Base-by-base conservation (phyloP, 768 basidiomycete genomes). In the Russula compacta region DNA sequence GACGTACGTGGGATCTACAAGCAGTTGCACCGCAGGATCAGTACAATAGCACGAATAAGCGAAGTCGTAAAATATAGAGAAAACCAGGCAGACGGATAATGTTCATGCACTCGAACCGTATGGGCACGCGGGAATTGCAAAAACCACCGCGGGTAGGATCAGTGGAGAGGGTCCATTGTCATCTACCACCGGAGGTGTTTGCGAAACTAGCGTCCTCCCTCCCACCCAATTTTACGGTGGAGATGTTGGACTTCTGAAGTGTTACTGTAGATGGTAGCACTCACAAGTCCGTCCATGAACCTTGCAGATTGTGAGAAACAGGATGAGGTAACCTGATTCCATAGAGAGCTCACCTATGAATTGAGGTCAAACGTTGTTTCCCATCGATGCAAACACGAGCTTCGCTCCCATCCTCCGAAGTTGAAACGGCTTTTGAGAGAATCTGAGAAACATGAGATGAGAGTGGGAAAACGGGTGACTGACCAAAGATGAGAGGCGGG, bases 311-410 rank as follows among this genome's bases (percentile, higher is more conserved):
- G 40, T 36, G 59, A 24, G 35, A 35, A 53, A 51, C 17, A 17
- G 40, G 39, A 43, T 36, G 10, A 12, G 44, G 11, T 19, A 48
- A 24, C 1, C 6, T 35, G 42, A 40, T 44, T 3, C 9, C n/a
- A 12, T 33, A 38, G 3, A 21, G 6, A 2, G 1, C 83, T 15
- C 65, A 86, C 87, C 80, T 75, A 49, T 83, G 77, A 50, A 92
- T 85, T 0, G 87, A 89, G 0, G 87, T 90, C 50, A 90, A 70
- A 29, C 90, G 74, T 69, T 92, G 90, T 68, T 92, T 92, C 17
- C 90, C 90, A 66, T 90, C 88, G 8, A 88, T 87, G 66, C 86
- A 88, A 1, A 81, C 83, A 66, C 81, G 82, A 3, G 73, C 77
- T 67, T 88, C 87, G 0, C 79, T 73, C 0, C 89, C 89, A 66